Evolutionary conservation across 2,329 filamentous ascomycete species (phyloP), one percentile per base, ranked within the genome.

Genomic region (Zelopaecilomyces penicillatus): DNA sequence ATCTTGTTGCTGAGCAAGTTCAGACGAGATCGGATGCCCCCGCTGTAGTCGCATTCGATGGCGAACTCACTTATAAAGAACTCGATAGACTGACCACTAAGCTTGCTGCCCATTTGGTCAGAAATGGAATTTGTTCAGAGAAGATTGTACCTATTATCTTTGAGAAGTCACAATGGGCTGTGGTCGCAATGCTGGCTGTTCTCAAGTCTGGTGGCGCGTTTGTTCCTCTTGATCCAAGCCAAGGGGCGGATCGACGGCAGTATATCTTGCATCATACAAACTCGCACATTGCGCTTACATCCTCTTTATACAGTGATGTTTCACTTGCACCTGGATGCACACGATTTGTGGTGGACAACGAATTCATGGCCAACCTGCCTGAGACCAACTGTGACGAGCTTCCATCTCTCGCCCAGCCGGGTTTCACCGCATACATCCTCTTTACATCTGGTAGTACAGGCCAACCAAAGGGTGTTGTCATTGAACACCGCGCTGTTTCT

Each of bases 61-160:
- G 52, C 3, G 6, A 33, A 4, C 37, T 55, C 26, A 54, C 54
- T 3, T 57, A 56, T 39, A 11, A 29, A n/a, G 49, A 57, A 26
- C 40, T 58, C 5, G 49, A 52, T 26, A 27, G 30, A 6, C 39
- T 43, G 3, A 37, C 47, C 10, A 44, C 32, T 12, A 9, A 34
- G 6, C 37, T 49, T 10, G 41, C 41, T 12, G 12, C 36, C 4
- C 29, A 41, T 6, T 34, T 49, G 4, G n/a, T 38, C 3, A 30
- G 30, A 12, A n/a, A 41, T 9, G 57, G 57, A n/a, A 50, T 66
- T 32, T 37, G 46, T 4, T 52, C 52, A 5, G 60, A 58, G 32
- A 46, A 30, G 6, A 30, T 46, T 9, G 43, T 54, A 6, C 46
- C 44, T 2, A n/a, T 52, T n/a, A 45, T 36, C 10, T 52, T 54